phyloP scores from a whole-genome alignment of 108 stramenopile genomes.

The Parietichytrium sp. region DNA sequence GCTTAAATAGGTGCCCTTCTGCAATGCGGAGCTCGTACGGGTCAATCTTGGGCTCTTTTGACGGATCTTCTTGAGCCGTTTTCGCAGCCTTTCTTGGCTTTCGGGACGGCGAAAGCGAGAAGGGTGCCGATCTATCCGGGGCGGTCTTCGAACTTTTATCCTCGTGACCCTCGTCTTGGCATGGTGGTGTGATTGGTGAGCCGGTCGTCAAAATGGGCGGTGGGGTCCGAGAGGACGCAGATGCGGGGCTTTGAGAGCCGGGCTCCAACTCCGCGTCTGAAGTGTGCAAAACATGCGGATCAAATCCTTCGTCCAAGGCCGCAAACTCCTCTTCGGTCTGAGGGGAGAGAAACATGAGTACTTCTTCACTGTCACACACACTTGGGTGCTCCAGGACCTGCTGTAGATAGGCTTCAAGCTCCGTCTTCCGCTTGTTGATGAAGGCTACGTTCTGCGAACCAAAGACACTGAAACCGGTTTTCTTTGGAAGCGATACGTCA shows the following conservation, averaged over 20 bases:
- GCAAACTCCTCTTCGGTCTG: neutral
- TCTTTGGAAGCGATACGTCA: neutral
- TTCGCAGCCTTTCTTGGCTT: too few relatives aligned
- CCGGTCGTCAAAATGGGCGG: neutral
- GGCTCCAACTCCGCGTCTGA: neutral
- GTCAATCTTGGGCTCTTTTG: neutral
- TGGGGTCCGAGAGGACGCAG: neutral
- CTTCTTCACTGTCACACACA: constrained; percentile 20
- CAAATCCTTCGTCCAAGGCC: neutral
- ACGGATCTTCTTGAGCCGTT: too few relatives aligned
- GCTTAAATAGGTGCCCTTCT: constrained; percentile 32
- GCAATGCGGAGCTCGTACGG: neutral
- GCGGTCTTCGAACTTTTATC: neutral
- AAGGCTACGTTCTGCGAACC: constrained; percentile 31
- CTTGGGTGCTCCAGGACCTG: neutral
- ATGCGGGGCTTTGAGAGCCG: neutral
- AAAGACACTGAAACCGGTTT: neutral
- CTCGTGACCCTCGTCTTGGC: neutral
- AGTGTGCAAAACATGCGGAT: too few relatives aligned
- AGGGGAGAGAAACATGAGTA: neutral
- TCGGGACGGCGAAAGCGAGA: too few relatives aligned
- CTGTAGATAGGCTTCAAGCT: neutral
- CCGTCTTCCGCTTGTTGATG: constrained; percentile 10
- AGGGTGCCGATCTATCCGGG: too few relatives aligned
- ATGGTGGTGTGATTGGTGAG: too few relatives aligned